Percentiles rank a stretch among this genome's conserved stretches.
Evolutionary conservation across 2,329 filamentous ascomycete genomes (phyloP).

Genomic region (Trichoderma harzianum): DNA sequence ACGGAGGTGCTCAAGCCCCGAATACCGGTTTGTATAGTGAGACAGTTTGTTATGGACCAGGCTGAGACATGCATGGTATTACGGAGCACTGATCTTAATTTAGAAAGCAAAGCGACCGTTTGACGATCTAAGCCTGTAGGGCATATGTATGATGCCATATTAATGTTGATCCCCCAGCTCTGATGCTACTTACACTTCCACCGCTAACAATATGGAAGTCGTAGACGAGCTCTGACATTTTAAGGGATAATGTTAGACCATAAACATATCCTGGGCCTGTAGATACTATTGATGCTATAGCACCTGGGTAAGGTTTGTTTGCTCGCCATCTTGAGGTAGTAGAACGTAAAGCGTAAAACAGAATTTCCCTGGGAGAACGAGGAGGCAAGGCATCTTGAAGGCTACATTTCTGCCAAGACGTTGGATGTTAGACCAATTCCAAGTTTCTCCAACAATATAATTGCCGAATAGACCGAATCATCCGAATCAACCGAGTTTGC

Average conservation of each 20-base stretch:
- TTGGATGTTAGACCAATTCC: not conserved
- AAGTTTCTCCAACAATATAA: not conserved
- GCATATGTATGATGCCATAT: not conserved
- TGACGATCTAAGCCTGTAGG: not conserved
- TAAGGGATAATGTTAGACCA: not conserved
- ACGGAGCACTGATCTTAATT: not conserved
- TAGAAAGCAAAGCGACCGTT: not conserved
- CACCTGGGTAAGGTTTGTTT: not conserved
- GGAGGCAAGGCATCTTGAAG: not conserved
- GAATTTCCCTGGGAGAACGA: not conserved
- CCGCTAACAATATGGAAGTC: not conserved
- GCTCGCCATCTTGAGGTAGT: not conserved
- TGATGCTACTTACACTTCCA: not conserved
- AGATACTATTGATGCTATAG: not conserved
- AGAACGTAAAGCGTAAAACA: not conserved
- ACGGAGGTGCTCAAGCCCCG: not conserved
- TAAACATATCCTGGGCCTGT: not conserved
- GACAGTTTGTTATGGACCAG: not conserved
- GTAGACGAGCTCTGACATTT: not conserved
- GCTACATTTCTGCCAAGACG: not conserved
- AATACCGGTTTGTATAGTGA: not conserved
- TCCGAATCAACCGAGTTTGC: not conserved
- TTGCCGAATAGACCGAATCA: not conserved
- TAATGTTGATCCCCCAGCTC: not conserved
- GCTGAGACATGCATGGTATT: not conserved